Evolutionary conservation across 768 basidiomycete genomes (phyloP), one percentile per base, ranked within the genome.

Genomic region (Thelephora aurantiotincta): DNA sequence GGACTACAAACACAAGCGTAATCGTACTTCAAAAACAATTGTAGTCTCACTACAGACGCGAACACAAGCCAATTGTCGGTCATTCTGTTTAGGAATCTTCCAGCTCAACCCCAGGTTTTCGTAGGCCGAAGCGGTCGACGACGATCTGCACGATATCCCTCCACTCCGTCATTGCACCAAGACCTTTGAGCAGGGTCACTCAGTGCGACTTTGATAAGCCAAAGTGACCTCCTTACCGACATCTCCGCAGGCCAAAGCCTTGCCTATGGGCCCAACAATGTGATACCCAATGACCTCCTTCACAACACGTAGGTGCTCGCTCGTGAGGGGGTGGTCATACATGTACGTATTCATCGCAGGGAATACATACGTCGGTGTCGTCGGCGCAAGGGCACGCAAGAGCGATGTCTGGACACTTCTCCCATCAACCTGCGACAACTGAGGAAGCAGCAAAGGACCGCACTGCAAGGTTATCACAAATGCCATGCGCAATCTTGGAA

Each of bases 331-430:
- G 59, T 98, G 93, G 50, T 86, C 78, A 58, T 88, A 98, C 94
- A 99, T 99, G 54, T 89, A 69, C 2, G 96, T 98, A 62, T 99
- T 99, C 94, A 98, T 99, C 0, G 94, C 96, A 1, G 94, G 94
- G 58, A 93, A 98, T 34, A 97, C 64, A 57, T 83, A 90, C 6
- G 89, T 91, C 6, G 86, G 85, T 0, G 89, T 96, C 5, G 75
- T 71, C 0, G 92, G 87, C 2, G 85, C 70, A 0, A 94, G 68
- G 0, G 90, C 93, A 18, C 90, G 79, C 51, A 96, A 73, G 3
- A 96, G 72, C 12, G 90, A 83, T 11, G 79, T 82, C 82, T 83
- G 52, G 1, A 19, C 41, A 30, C 19, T 16, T 22, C 42, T 6
- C n/a, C 11, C 33, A 19, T 14, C 12, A 22, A 37, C 16, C 19